Evolutionary conservation across 768 basidiomycete genomes (phyloP), one percentile per base, ranked within the genome.

Genomic region (Amanita pseudoporphyria): DNA sequence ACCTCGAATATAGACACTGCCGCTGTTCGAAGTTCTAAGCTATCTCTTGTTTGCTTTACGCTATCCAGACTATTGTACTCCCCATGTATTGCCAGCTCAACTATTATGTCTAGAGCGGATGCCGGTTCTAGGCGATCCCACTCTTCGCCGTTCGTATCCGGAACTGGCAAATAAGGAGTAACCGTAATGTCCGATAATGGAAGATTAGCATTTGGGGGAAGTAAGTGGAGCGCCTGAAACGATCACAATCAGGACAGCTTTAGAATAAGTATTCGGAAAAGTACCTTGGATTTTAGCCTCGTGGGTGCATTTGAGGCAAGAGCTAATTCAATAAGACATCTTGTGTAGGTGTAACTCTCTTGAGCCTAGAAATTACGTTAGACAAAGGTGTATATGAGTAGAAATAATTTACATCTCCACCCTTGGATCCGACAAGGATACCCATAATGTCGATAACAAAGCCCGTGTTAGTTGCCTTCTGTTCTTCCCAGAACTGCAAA

Each of bases 271-370:
- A 45, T 26, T 32, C 24, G 32, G 41, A 16, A 19, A 42, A 51
- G 44, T 63, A 87, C 89, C 74, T 92, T 89, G 3, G 85, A 84
- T 69, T 99, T 98, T 41, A 98, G 67, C 5, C 73, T 56, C 3
- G 88, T 84, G 0, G 96, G 95, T 2, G 89, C 87, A 64, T 98
- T 98, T n/a, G 91, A 94, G 7, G 94, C 84, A 26, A 98, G 73
- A 1, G 86, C 87, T 4, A 94, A 70, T 63, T 99, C 95, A 13
- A 92, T 63, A 22, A 98, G 76, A 63, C 87, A 88, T 46, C 93
- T 78, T 0, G 84, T 76, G 57, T 76, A 84, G 2, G 77, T 62
- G 30, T 71, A 65, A 6, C 68, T 68, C 59, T 86, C 83, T 61
- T 76, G 74, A 45, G 69, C 71, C 84, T 84, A 57, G 9, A 42